Conservation (phyloP, 176 grass and related monocot species). For the Rhynchospora pubera region DNA sequence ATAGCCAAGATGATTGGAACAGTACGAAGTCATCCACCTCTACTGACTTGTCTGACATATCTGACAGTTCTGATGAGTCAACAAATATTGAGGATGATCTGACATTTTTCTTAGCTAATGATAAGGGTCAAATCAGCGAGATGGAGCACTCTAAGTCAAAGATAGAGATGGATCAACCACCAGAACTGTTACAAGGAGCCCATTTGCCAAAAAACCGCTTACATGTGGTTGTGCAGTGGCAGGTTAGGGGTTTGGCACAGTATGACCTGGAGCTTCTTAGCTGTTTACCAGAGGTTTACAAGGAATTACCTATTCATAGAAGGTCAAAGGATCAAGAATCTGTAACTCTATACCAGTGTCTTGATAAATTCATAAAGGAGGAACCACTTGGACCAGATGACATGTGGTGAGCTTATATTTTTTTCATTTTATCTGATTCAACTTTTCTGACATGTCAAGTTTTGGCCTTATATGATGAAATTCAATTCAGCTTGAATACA, state of each 20-base stretch:
- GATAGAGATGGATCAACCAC: constrained; percentile 32
- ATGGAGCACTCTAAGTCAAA: constrained; percentile 2
- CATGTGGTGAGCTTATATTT: constrained; percentile 67
- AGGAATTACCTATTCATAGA: constrained; percentile 50
- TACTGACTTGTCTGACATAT: constrained; percentile 20
- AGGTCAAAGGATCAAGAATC: constrained; percentile 48
- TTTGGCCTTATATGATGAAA: background rate
- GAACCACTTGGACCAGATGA: constrained; percentile 78
- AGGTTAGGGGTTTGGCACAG: constrained; percentile 28
- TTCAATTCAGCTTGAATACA: background rate
- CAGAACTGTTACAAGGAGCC: constrained; percentile 27
- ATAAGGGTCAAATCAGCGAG: constrained; percentile 22
- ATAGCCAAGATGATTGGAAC: constrained; percentile 20
- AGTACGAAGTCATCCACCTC: constrained; percentile 20
- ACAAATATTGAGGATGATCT: constrained; percentile 26
- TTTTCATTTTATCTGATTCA: background rate
- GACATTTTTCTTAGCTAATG: constrained; percentile 36
- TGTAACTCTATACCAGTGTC: constrained; percentile 63
- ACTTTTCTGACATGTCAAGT: background rate
- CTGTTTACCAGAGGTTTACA: constrained; percentile 61
- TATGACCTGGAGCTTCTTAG: constrained; percentile 30
- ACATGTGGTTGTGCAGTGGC: constrained; percentile 59
- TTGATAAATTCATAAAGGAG: constrained; percentile 85
- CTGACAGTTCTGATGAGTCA: constrained; percentile 10
- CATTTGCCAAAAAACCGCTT: constrained; percentile 38